Percentiles rank a stretch among this genome's conserved stretches.
These are phyloP conservation scores for Alisma plantagoaquatica DNA, from an alignment of 106 monocot species.

Conservation along the genomic window DNA sequence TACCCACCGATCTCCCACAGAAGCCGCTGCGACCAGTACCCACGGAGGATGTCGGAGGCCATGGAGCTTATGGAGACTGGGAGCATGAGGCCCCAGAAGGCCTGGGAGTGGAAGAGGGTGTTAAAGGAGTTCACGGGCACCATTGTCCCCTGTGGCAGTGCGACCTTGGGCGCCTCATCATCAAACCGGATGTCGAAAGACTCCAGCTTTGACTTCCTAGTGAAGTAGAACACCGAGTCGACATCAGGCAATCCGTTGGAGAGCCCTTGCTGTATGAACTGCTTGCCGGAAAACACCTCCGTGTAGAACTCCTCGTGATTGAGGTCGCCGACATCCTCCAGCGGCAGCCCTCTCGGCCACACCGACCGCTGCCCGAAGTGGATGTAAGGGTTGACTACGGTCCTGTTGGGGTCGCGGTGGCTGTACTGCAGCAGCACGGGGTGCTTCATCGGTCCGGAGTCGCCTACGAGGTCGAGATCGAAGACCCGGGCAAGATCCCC, in stretches of 20 bases:
- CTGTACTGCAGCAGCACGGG: conserved; percentile 81
- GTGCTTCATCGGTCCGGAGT: conserved; percentile 13
- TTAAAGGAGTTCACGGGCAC: conserved; percentile 86
- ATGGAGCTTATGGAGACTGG: conserved; percentile 75
- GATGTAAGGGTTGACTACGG: conserved; percentile 82
- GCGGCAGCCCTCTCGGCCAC: conserved; percentile 85
- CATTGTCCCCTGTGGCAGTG: conserved; percentile 76
- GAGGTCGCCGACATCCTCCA: conserved; percentile 64
- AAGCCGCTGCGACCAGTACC: conserved; percentile 89
- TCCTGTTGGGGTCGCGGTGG: conserved; percentile 66
- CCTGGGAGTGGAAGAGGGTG: conserved; percentile 71
- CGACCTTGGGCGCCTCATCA: conserved; percentile 66
- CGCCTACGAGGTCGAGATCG: conserved; percentile 53
- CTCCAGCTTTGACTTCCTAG: conserved; percentile 64
- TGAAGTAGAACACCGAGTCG: conserved; percentile 88
- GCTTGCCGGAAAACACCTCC: conserved; percentile 63
- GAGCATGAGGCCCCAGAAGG: conserved; percentile 93
- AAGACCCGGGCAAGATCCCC: conserved; percentile 48
- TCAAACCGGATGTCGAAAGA: conserved; percentile 72
- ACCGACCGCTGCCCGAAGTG: conserved; percentile 97
- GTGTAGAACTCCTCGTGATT: conserved; percentile 85
- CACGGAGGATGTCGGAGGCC: conserved; percentile 83
- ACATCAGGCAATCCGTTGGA: conserved; percentile 90
- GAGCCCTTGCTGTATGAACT: conserved; percentile 95
- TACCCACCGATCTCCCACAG: conserved; percentile 93